A percentile compares a stretch with the other conserved stretches of the same genome.
phyloP scores from a whole-genome alignment of 1,139 yeast species.

The Suhomyces anneliseae region DNA sequence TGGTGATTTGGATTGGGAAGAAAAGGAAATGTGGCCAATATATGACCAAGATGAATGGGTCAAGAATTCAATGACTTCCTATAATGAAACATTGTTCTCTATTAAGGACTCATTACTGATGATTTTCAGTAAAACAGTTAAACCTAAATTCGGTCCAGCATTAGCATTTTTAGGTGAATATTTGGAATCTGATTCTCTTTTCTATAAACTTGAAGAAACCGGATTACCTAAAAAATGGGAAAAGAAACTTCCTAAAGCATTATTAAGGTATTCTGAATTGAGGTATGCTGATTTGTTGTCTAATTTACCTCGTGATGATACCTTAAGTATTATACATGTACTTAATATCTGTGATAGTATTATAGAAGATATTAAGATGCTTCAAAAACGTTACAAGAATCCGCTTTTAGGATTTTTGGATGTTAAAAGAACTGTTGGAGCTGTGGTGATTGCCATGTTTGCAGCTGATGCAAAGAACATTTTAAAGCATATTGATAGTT shows the following conservation, averaged over 20 bases:
- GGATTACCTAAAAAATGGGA: constrained; percentile 53
- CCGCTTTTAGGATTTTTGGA: constrained; percentile 61
- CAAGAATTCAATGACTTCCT: constrained; percentile 47
- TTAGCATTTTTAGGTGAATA: constrained; percentile 52
- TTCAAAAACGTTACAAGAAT: constrained; percentile 61
- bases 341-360: constrained; percentile 59
- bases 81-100: constrained; percentile 48
- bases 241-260: constrained; percentile 46
- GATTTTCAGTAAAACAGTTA: constrained; percentile 47
- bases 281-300: constrained; percentile 60
- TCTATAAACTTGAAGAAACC: constrained; percentile 33
- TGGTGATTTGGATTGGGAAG: constrained; percentile 37
- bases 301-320: constrained; percentile 64
- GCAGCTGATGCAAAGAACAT: constrained; percentile 65
- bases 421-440: constrained; percentile 57
- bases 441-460: constrained; percentile 58
- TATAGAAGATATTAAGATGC: constrained; percentile 46
- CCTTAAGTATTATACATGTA: constrained; percentile 58
- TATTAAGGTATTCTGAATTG: constrained; percentile 54
- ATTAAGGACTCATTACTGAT: constrained; percentile 46
- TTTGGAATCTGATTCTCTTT: constrained; percentile 51
- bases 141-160: constrained; percentile 64
- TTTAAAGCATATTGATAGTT: constrained; percentile 53
- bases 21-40: constrained; percentile 42
- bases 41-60: constrained; percentile 56